Percentiles rank a stretch among this genome's conserved stretches.
Conservation (phyloP, 768 basidiomycete species). For the Trametes punicea region DNA sequence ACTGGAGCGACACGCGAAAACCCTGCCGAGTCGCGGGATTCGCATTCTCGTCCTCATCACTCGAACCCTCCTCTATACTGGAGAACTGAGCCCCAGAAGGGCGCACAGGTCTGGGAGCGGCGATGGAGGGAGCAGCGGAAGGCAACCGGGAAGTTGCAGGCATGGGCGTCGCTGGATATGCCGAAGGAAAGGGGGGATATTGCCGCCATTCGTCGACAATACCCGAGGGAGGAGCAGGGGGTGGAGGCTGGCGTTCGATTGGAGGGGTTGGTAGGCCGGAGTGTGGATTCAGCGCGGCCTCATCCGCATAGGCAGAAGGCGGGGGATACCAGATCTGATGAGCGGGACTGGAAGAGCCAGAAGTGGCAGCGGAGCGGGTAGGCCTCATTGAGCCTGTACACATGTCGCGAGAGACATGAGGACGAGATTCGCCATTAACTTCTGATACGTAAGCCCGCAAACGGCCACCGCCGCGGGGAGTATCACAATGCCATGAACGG, state of each 20-base stretch:
- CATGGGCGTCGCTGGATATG: slow-evolving; percentile 58
- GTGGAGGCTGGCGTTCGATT: slow-evolving; percentile 4
- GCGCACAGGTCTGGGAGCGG: slow-evolving; percentile 16
- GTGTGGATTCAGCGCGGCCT: slow-evolving; percentile 30
- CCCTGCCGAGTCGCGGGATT: slow-evolving; percentile 38
- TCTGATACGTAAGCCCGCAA: slow-evolving; percentile 15
- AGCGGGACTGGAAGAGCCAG: slow-evolving; percentile 7
- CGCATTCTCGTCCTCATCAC: slow-evolving; percentile 7
- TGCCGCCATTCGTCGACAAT: slow-evolving; percentile 62
- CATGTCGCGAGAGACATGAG: neutral
- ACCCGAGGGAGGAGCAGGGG: neutral
- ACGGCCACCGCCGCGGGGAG: slow-evolving; percentile 1
- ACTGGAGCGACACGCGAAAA: slow-evolving; percentile 73
- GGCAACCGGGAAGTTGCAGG: slow-evolving; percentile 13
- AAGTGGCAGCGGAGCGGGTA: neutral
- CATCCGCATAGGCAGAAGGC: slow-evolving; percentile 38
- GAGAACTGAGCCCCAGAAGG: slow-evolving; percentile 12
- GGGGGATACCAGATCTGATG: slow-evolving; percentile 65
- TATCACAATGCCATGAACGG: slow-evolving; percentile 9
- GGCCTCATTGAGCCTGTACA: slow-evolving; percentile 13
- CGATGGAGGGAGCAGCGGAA: neutral
- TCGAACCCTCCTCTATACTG: slow-evolving; percentile 17
- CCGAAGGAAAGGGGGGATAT: slow-evolving; percentile 74
- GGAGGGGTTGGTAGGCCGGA: slow-evolving; percentile 22
- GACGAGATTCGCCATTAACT: slow-evolving; percentile 4